Evolutionary conservation across 208 protist genomes (phyloP).

Genomic region (Trypanosoma cruzi): DNA sequence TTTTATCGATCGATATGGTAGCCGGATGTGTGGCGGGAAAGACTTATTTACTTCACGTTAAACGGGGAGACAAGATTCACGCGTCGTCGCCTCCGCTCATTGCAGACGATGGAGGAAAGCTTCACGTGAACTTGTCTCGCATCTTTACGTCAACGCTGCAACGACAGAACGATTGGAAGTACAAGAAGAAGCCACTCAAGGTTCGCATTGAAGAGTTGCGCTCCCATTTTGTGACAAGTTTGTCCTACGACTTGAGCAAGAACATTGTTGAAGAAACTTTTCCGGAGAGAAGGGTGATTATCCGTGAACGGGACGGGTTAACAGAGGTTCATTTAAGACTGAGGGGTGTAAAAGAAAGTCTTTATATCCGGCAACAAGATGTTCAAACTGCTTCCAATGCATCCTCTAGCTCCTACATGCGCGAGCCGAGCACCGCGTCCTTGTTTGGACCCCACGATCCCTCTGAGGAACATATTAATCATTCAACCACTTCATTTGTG

Average conservation of each 20-base stretch:
- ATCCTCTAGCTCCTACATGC: constrained; percentile 10
- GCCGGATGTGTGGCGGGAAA: constrained; percentile 19
- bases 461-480: background rate
- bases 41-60: constrained; percentile 15
- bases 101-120: constrained; percentile 7
- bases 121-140: constrained; percentile 7
- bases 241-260: constrained; percentile 23
- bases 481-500: background rate
- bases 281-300: constrained; percentile 16
- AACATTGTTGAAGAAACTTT: constrained; percentile 15
- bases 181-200: constrained; percentile 26
- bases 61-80: constrained; percentile 26
- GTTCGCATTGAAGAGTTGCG: constrained; percentile 5
- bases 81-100: constrained; percentile 2
- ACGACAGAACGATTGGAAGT: constrained; percentile 8
- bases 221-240: background rate
- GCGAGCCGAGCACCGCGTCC: background rate
- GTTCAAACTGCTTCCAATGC: background rate
- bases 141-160: constrained; percentile 24
- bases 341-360: constrained; percentile 7
- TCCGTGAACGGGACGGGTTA: background rate
- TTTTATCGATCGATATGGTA: constrained; percentile 32
- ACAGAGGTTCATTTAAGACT: constrained; percentile 11
- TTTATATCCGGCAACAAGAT: constrained; percentile 5
- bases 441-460: background rate